Evolutionary conservation across 306 rosid genomes (phyloP), one percentile per base, ranked within the genome.

Genomic region (Casuarina cunninghamiana): DNA sequence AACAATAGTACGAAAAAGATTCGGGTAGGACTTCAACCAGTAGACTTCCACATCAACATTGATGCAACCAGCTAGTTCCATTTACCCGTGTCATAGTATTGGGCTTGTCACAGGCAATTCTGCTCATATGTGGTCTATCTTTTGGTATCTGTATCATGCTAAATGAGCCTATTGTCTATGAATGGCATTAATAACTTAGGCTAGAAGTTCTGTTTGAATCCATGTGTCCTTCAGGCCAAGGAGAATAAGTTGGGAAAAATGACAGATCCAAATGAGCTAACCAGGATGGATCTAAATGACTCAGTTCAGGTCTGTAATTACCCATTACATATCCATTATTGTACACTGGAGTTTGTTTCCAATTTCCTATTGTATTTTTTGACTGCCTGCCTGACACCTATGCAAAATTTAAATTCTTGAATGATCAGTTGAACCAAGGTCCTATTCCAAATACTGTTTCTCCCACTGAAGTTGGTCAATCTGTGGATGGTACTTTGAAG

Each of bases 341-440:
- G 73, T 57, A 35, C 54, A 7, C 55, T 72, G 19, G 21, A 13
- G 49, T 58, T 70, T 35, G 4, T 66, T 57, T 71, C 73, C 41
- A 41, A 10, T 42, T 72, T 66, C 46, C 57, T 70, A 63, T 43
- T 73, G 15, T n/a, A 5, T 51, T 44, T 50, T 38, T 46, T 17
- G 58, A 21, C 48, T 75, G 45, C 17, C 48, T 75, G 45, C 17
- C 51, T 72, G 61, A 39, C 39, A 72, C 35, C 21, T 58, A 7
- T 68, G 45, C 53, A 41, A 49, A 63, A 49, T 65, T 77, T 48
- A 73, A 39, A 67, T 78, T 78, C 16, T 77, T 51, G 77, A 26
- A 38, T 49, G 69, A 81, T 62, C 85, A 91, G 97, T 90, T 74
- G 44, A 73, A 79, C n/a, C 21, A 77, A 72, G 86, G 53, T 51